phyloP scores from a whole-genome alignment of 495 filamentous ascomycete species.

The Wilcoxina mikolae region DNA sequence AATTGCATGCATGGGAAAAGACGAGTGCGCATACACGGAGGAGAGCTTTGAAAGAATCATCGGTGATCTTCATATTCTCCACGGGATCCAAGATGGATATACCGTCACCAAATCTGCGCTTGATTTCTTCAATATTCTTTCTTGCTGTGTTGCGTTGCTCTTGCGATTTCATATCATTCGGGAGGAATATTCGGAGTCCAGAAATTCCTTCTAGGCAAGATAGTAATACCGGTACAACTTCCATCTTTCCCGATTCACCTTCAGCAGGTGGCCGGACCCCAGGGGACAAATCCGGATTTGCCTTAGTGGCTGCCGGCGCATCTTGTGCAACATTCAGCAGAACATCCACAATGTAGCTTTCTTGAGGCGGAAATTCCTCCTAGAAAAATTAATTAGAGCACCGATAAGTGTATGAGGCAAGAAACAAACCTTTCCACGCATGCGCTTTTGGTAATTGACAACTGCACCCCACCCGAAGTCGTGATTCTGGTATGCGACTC shows the following conservation, averaged over 20 bases:
- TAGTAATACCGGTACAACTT: constrained; percentile 74
- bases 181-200: constrained; percentile 62
- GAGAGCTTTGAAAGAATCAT: constrained; percentile 82
- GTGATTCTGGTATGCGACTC: constrained; percentile 56
- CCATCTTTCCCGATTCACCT: constrained; percentile 58
- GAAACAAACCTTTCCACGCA: constrained; percentile 18
- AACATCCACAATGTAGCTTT: constrained; percentile 68
- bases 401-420: not conserved
- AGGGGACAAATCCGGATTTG: constrained; percentile 45
- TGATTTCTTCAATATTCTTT: constrained; percentile 56
- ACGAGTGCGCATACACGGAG: constrained; percentile 45
- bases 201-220: constrained; percentile 65
- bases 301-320: constrained; percentile 41
- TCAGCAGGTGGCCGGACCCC: constrained; percentile 47
- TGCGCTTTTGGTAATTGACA: constrained; percentile 50
- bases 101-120: constrained; percentile 81
- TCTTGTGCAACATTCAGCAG: constrained; percentile 54
- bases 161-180: constrained; percentile 49
- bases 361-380: constrained; percentile 53
- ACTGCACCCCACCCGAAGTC: constrained; percentile 93
- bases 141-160: constrained; percentile 51
- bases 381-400: constrained; percentile 35
- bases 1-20: not conserved
- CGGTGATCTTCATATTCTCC: constrained; percentile 84
- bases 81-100: constrained; percentile 77